phyloP scores from a whole-genome alignment of 257 asterid species.

The Ligustrum vulgare region DNA sequence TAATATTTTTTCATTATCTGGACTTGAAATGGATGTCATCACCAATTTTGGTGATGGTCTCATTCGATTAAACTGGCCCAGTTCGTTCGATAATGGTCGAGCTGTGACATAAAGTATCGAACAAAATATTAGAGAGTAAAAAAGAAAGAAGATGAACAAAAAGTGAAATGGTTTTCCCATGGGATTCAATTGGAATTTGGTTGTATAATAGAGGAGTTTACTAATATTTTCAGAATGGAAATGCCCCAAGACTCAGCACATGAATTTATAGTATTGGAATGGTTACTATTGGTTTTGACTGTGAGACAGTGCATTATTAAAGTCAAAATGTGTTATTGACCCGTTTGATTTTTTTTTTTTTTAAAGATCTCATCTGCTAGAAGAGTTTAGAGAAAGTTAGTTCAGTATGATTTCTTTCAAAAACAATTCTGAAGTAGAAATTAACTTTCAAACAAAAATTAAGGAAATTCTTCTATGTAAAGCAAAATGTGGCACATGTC shows the following conservation, averaged over 20 bases:
- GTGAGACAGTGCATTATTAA: not conserved
- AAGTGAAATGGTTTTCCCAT: not conserved
- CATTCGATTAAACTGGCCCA: not conserved
- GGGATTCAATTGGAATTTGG: not conserved
- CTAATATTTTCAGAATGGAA: not conserved
- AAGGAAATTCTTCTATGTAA: too few species aligned
- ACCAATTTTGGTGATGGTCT: not conserved
- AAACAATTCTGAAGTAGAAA: too few species aligned
- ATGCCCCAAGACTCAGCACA: not conserved
- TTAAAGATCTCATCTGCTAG: too few species aligned
- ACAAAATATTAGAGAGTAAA: not conserved
- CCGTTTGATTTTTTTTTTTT: too few species aligned
- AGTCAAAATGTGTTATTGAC: too few species aligned
- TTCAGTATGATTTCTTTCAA: too few species aligned
- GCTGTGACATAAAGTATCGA: not conserved
- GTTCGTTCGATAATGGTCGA: not conserved
- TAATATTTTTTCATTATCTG: not conserved
- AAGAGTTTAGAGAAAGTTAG: too few species aligned
- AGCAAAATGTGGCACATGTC: too few species aligned
- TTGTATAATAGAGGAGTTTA: not conserved
- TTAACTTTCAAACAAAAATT: too few species aligned
- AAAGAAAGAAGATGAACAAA: not conserved
- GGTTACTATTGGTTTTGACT: not conserved
- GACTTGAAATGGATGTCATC: not conserved
- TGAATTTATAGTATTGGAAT: not conserved